Conservation (phyloP, 208 protist species). For the Leishmania lainsoni region DNA sequence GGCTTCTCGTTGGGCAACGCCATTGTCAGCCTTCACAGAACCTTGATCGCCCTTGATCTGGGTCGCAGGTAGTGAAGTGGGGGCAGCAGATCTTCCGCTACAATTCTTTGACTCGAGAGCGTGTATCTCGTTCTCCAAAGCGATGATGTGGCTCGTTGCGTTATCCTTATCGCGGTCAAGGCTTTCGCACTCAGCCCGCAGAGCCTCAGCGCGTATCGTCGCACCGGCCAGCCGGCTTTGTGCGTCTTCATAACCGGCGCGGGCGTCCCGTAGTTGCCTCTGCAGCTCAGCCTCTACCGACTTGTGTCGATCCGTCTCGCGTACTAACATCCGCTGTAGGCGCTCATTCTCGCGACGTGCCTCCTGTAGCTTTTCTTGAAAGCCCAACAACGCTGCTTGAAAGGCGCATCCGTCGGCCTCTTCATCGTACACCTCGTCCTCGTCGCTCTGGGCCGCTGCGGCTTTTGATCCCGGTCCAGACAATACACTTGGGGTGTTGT, state of each 20-base stretch:
- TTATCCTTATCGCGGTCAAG: background rate
- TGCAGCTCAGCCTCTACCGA: conserved; percentile 15
- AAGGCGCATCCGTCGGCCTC: conserved; percentile 7
- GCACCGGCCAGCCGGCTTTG: conserved; percentile 2
- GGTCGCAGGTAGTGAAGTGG: background rate
- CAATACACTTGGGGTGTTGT: background rate
- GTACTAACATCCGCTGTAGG: conserved; percentile 3
- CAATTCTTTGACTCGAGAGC: background rate
- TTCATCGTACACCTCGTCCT: background rate
- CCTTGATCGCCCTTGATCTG: background rate
- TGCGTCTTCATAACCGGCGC: conserved; percentile 13
- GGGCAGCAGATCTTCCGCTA: background rate
- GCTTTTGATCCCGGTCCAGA: background rate
- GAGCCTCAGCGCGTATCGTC: conserved; percentile 16
- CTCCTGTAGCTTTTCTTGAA: conserved; percentile 13
- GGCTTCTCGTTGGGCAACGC: background rate
- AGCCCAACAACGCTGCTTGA: background rate
- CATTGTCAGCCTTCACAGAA: too few relatives aligned
- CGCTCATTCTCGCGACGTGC: conserved; percentile 3
- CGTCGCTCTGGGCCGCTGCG: background rate
- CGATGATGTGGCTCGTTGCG: background rate
- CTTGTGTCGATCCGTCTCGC: conserved; percentile 3
- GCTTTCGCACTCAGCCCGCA: conserved; percentile 17
- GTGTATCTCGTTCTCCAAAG: background rate
- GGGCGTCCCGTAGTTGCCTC: conserved; percentile 15